Base-by-base conservation (phyloP, 2,329 filamentous ascomycete species). In the Apiospora hydei region DNA sequence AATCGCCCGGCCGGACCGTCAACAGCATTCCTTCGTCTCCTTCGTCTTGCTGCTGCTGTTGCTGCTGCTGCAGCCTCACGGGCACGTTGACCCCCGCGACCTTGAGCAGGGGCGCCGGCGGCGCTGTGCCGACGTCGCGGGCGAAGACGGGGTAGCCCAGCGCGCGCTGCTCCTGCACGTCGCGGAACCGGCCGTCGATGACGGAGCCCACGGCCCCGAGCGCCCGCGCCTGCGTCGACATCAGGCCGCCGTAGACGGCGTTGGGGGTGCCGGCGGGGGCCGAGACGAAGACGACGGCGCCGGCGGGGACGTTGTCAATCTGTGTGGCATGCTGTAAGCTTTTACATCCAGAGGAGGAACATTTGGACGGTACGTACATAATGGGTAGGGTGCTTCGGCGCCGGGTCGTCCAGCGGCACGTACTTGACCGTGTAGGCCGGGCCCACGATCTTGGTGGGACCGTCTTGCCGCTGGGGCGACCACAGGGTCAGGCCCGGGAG, bases 401-500 rank as follows among this genome's bases (percentile, higher is more conserved):
- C 80, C 13, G 85, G 83, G 73, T 88, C 85, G 67, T 83, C 81
- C 66, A 85, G 81, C 4, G 82, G 81, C 18, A 84, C 86, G 74
- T 88, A 89, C 74, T 85, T 82, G 69, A 89, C 87, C 0, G 87
- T 89, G 74, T 87, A 88, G 7, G 86, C 88, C 14, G 85, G 87
- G 4, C 88, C 88, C 26, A 87, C 81, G 71, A 89, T 86, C 78
- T 87, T 88, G 53, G 87, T 87, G 14, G 80, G 74, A 6, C 86
- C 87, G 26, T 82, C 82, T 79, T 88, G 86, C 51, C 84, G 84
- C 69, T 83, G 79, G 1, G 88, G 87, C 3, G 87, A 89, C 82
- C 84, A 89, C 83, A 89, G 86, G 38, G 84, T 86, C 67, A 89
- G 79, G 16, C 87, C 86, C 2, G 85, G 82, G 1, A 89, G 81